Evolutionary conservation across 2,329 filamentous ascomycete genomes (phyloP), one percentile per base, ranked within the genome.

Genomic region (Xylariaceae sp.): DNA sequence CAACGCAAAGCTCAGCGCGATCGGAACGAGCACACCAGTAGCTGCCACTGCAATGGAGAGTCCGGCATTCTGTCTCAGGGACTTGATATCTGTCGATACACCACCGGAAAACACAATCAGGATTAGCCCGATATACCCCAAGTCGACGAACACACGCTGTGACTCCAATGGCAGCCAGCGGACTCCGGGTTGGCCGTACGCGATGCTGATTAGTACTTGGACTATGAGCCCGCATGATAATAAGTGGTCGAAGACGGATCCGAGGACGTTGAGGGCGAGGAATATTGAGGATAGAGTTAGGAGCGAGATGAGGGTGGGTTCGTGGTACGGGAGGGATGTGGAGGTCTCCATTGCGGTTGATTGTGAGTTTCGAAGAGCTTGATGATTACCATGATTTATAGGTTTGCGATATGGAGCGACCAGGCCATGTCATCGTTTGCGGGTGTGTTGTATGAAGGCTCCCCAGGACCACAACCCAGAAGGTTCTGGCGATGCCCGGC

Each of bases 111-210:
- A 77, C 11, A 87, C 87, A 19, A 90, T 64, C 11, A 89, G 70
- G 14, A 91, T 75, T 58, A 90, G 85, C 0, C 86, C 87, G 6
- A 90, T 39, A 61, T 90, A 91, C 0, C 87, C 87, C 1, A 90
- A 64, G 51, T 86, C 77, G 18, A 85, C 76, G 27, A 87, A 71
- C 0, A 74, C 72, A 15, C 73, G 66, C 44, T 56, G 35, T 15
- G 30, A 41, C 4, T 75, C 69, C 0, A 49, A 17, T 0, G 72
- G 70, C 0, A 91, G 74, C 76, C 78, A 83, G 62, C 79, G 74
- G 3, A 73, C 78, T 1, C 84, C 85, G 0, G 87, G 86, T 0
- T 76, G 77, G 9, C 87, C 87, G 78, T 80, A 91, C 9, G 82
- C 77, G 9, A 89, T 77, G 11, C 87, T 87, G 15, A 90, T 64